Evolutionary conservation across 2,329 filamentous ascomycete species (phyloP), one percentile per base, ranked within the genome.

Genomic region (Aspergillus floridensis): DNA sequence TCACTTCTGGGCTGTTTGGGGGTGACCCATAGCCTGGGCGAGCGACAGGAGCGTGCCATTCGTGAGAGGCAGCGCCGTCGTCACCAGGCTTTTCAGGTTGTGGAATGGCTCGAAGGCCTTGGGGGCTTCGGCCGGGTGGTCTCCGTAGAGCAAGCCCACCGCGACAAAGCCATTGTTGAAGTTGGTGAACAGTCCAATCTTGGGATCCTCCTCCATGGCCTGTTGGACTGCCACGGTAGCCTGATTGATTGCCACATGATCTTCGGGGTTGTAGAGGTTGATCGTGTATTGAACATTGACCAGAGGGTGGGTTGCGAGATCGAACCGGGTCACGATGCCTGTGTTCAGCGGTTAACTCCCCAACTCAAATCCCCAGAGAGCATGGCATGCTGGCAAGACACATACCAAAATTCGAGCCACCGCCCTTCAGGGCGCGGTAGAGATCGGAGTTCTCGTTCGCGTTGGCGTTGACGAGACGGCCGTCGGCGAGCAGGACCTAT

Each of bases 381-480:
- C 47, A 16, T 38, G 26, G 12, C 31, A 52, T 31, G 29, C 29
- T 31, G 29, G 29, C 29, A 5, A 31, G 29, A 31, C n/a, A n/a
- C 19, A 69, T 64, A 60, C 71, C 70, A 53, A 72, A 73, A 46
- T 63, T 66, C 19, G 68, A 62, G 22, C 66, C 70, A 16, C 67
- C 69, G 8, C 70, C 70, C 52, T 72, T 71, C 21, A 73, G 53
- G 3, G 69, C 69, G 66, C 69, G 70, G 62, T 70, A 71, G 4
- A 73, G 62, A 53, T 72, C 70, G 1, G 62, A 29, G 50, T 72
- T 64, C 38, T 63, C 49, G 4, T 50, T 46, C 5, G 32, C 46
- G 52, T 59, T 66, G 52, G 57, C 61, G 22, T 57, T 61, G 38
- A 61, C 48, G 21, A 65, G 51, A 16, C 50, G 48, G 19, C 59